Evolutionary conservation across 441 rosid species (phyloP), one percentile per base, ranked within the genome.

Genomic region (Gossypium lobatum): DNA sequence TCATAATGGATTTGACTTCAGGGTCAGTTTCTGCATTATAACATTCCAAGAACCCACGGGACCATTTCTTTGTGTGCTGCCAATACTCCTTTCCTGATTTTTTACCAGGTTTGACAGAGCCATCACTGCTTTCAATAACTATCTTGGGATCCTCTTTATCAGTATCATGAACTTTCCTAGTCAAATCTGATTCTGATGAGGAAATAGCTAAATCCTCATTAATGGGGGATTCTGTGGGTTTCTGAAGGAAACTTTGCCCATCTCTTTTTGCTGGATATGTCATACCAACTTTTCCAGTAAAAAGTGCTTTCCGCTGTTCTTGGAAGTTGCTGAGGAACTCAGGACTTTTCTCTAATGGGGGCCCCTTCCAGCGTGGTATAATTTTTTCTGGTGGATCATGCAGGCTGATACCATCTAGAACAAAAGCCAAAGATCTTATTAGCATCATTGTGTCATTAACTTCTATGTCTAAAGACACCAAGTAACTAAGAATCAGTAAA

Each of bases 11-110:
- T 85, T 93, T 93, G 73, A 86, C 80, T 78, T 92, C 97, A 64
- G 93, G 95, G 79, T 93, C 95, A 58, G 84, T 77, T 85, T 90
- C 98, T 54, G 92, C 91, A 78, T 86, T 93, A 76, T 88, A 93
- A 72, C 91, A 73, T 75, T 93, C 96, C 70, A 88, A 72, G 78
- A 90, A 92, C 57, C 90, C 98, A 23, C 87, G 90, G 28, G 98
- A 87, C 95, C 96, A 90, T 84, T 92, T 93, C 90, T 90, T 93
- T 2, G 98, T 92, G 86, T 93, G 96, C 71, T 87, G 86, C 98
- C 97, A 92, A 78, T 70, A 93, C 84, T 93, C 98, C 80, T 89
- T 93, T 28, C 96, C 98, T 28, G 86, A 80, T 76, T 84, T 92
- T 73, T 90, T 89, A 23, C 98, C 98, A 21, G 93, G 79, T 85